Percentiles rank a stretch among this genome's conserved stretches.
phyloP scores from a whole-genome alignment of 208 protist species.

The Trypanosoma platydactyli region DNA sequence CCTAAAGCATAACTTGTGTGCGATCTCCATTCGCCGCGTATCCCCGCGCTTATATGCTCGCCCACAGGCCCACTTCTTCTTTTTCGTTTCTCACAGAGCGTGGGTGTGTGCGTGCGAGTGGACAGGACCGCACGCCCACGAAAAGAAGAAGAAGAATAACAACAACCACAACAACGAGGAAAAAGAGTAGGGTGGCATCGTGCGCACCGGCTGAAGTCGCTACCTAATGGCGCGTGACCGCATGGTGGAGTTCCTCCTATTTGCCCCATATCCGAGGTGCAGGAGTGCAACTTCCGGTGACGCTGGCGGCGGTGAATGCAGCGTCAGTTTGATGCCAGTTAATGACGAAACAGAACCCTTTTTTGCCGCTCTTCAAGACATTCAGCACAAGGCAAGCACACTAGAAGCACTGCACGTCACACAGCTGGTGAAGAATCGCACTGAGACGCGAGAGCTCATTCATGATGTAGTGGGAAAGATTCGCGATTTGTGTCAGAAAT shows the following conservation, averaged over 20 bases:
- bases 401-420: conserved; percentile 1
- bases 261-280: background rate
- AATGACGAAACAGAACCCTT: conserved; percentile 15
- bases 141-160: too few species aligned
- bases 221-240: conserved; percentile 18
- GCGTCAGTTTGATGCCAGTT: background rate
- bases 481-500: conserved; percentile 1
- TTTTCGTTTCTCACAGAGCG: too few species aligned
- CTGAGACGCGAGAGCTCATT: conserved; percentile 5
- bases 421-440: conserved; percentile 2
- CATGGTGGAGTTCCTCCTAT: conserved; percentile 17
- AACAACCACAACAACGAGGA: background rate
- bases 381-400: background rate
- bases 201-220: background rate
- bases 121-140: too few species aligned
- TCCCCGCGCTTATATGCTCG: too few species aligned
- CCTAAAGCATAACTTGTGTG: too few species aligned
- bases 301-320: background rate
- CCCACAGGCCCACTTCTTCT: background rate
- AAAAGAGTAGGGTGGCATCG: too few species aligned
- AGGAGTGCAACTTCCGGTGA: background rate
- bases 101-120: too few species aligned
- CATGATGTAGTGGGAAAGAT: conserved; percentile 4
- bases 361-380: conserved; percentile 4
- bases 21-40: too few species aligned